Evolutionary conservation across 768 basidiomycete genomes (phyloP).

Genomic region (Sistotremastrum suecicum): DNA sequence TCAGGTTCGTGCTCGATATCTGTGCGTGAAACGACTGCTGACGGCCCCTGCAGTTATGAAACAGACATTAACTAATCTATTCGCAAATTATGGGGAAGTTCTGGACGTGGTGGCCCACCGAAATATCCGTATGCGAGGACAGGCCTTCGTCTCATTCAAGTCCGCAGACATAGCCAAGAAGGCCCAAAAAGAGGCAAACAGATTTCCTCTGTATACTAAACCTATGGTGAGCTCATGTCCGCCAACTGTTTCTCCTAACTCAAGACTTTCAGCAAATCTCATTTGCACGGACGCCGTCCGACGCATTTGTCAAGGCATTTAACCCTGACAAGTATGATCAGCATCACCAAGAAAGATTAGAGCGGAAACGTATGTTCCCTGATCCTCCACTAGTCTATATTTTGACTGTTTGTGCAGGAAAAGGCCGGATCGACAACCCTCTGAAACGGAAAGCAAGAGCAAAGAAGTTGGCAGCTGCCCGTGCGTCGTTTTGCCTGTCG

Average conservation of each 20-base stretch:
- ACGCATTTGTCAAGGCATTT: constrained; percentile 72
- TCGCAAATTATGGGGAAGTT: constrained; percentile 88
- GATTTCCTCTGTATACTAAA: constrained; percentile 92
- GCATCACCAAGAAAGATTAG: constrained; percentile 60
- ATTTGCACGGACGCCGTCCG: constrained; percentile 79
- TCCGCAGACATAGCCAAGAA: constrained; percentile 70
- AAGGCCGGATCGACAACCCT: constrained; percentile 79
- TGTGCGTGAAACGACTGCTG: constrained; percentile 3
- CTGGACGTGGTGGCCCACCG: constrained; percentile 90
- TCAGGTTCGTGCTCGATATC: constrained; percentile 31
- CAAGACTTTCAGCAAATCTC: constrained; percentile 66
- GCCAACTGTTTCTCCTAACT: neutral
- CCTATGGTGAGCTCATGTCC: constrained; percentile 58
- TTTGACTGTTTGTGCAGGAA: constrained; percentile 30
- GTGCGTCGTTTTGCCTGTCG: constrained; percentile 25
- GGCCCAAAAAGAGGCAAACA: constrained; percentile 84
- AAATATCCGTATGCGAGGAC: constrained; percentile 95
- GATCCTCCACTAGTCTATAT: constrained; percentile 1
- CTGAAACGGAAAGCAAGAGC: constrained; percentile 73
- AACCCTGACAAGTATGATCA: constrained; percentile 54
- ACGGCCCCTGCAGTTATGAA: constrained; percentile 56
- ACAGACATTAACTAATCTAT: constrained; percentile 72
- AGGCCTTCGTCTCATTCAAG: constrained; percentile 92
- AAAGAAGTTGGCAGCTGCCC: constrained; percentile 68
- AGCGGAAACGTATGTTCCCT: constrained; percentile 68